phyloP scores from a whole-genome alignment of 164 flowering plant genomes.

The Nymphaea colorata region DNA sequence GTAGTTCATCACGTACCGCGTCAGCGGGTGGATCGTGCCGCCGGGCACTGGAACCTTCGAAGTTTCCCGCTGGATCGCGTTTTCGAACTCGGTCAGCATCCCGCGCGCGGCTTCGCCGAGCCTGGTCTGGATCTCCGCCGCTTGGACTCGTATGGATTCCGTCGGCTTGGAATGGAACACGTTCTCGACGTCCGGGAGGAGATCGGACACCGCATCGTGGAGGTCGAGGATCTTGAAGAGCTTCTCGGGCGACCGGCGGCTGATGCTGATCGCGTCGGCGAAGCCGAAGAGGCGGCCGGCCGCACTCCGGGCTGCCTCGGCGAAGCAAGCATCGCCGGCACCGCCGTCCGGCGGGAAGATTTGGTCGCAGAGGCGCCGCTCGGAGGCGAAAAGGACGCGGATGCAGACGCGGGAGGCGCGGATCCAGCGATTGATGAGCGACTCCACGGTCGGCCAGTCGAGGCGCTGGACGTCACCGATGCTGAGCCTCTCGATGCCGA shows the following conservation, averaged over 20 bases:
- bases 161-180: slow-evolving; percentile 47
- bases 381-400: slow-evolving; percentile 42
- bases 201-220: slow-evolving; percentile 51
- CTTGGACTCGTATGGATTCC: slow-evolving; percentile 53
- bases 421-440: slow-evolving; percentile 78
- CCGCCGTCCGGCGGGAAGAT: slow-evolving; percentile 10
- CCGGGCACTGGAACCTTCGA: slow-evolving; percentile 69
- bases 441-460: slow-evolving; percentile 57
- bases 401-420: slow-evolving; percentile 62
- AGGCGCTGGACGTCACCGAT: slow-evolving; percentile 69
- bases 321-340: slow-evolving; percentile 53
- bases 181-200: slow-evolving; percentile 51
- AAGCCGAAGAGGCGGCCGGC: slow-evolving; percentile 69
- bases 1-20: slow-evolving; percentile 89
- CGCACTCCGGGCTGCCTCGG: slow-evolving; percentile 63
- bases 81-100: slow-evolving; percentile 76
- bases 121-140: slow-evolving; percentile 53
- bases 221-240: slow-evolving; percentile 73
- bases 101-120: slow-evolving; percentile 76
- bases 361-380: slow-evolving; percentile 21
- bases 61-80: slow-evolving; percentile 60
- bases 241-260: slow-evolving; percentile 77
- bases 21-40: slow-evolving; percentile 77
- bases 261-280: slow-evolving; percentile 78
- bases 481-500: slow-evolving; percentile 65